Percentiles rank a stretch among this genome's conserved stretches.
phyloP scores from a whole-genome alignment of 2,329 filamentous ascomycete genomes.

The Aplosporella prunicola region DNA sequence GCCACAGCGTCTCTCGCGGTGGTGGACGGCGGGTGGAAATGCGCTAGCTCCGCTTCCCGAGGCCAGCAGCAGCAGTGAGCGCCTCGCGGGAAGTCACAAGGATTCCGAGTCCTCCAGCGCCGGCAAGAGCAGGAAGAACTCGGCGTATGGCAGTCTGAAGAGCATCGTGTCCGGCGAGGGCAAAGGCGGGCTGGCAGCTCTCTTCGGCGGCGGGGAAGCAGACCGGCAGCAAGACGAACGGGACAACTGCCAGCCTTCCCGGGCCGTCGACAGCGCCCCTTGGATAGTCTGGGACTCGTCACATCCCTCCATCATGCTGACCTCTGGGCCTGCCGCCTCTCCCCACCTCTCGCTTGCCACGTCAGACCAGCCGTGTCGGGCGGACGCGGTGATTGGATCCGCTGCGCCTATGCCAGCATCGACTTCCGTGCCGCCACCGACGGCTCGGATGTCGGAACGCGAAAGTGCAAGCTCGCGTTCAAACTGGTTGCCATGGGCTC shows the following conservation, averaged over 20 bases:
- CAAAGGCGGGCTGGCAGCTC: conserved; percentile 5
- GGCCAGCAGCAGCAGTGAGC: conserved; percentile 37
- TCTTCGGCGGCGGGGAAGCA: conserved; percentile 2
- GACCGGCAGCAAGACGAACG: not conserved
- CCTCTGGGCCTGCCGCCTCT: conserved; percentile 3
- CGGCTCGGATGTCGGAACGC: not conserved
- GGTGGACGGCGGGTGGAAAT: conserved; percentile 26
- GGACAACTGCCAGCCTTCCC: not conserved
- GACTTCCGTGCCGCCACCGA: not conserved
- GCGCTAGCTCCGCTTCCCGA: conserved; percentile 39
- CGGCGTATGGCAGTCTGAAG: conserved; percentile 14
- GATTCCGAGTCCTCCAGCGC: conserved; percentile 4
- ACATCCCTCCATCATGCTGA: conserved; percentile 3
- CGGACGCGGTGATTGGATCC: not conserved
- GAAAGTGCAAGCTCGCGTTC: not conserved
- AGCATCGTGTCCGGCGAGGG: conserved; percentile 14
- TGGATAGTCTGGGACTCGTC: conserved; percentile 4
- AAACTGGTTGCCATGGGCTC: conserved; percentile 6
- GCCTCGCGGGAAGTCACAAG: conserved; percentile 17
- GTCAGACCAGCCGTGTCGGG: not conserved
- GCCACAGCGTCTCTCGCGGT: conserved; percentile 22
- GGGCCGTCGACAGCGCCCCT: not conserved
- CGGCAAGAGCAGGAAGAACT: conserved; percentile 10
- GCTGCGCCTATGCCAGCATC: not conserved
- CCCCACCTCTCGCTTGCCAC: conserved; percentile 8